phyloP scores from a whole-genome alignment of 163 green algal genomes.

The Chlorella variabilis region DNA sequence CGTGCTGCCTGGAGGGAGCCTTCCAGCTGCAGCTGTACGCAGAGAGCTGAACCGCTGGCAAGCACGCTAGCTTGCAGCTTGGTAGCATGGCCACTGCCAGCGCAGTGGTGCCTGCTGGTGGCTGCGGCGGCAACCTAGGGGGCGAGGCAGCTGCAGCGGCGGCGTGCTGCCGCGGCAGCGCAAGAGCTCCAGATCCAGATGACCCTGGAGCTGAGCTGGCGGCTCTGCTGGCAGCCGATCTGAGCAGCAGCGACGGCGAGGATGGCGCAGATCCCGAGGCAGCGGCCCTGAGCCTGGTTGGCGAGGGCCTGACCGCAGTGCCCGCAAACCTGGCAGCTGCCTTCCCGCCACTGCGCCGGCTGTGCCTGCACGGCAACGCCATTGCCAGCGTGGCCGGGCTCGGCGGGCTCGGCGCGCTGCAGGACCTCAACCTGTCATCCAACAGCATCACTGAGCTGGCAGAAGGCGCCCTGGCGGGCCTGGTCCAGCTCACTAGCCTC shows the following conservation, averaged over 20 bases:
- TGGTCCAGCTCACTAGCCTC: constrained; percentile 52
- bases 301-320: constrained; percentile 23
- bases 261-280: neutral
- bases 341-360: constrained; percentile 8
- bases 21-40: constrained; percentile 56
- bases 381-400: constrained; percentile 62
- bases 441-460: constrained; percentile 59
- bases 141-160: too few relatives aligned
- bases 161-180: too few relatives aligned
- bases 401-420: constrained; percentile 47
- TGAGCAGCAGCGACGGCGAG: constrained; percentile 15
- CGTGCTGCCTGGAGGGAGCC: constrained; percentile 42
- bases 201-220: neutral
- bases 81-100: neutral
- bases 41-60: neutral
- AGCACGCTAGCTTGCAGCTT: neutral
- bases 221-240: neutral
- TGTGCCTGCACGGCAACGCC: constrained; percentile 82
- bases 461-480: constrained; percentile 5
- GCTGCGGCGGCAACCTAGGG: too few relatives aligned
- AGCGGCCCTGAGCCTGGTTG: constrained; percentile 20
- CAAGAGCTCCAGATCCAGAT: too few relatives aligned
- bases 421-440: constrained; percentile 74
- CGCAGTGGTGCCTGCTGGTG: neutral
- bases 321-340: constrained; percentile 3